phyloP scores from a whole-genome alignment of 2,329 filamentous ascomycete genomes.

The Chrysosporium queenslandicum region DNA sequence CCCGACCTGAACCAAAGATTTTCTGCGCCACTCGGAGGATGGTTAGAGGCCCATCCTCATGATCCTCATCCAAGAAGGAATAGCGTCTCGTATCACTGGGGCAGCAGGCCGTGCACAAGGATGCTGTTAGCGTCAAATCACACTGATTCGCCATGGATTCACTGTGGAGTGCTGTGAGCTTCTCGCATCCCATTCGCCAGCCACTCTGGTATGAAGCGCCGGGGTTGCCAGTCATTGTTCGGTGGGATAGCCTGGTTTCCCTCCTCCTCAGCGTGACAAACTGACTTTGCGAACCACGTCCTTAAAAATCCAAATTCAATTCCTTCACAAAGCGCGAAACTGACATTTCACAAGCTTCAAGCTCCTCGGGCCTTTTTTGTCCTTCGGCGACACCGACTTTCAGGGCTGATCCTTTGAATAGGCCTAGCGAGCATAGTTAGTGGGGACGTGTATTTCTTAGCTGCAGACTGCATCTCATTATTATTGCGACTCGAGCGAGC shows the following conservation, averaged over 20 bases:
- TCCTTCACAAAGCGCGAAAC: no score
- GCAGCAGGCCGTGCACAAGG: conserved; percentile 3
- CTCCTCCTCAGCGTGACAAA: background rate
- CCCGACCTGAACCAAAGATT: background rate
- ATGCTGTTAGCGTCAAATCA: background rate
- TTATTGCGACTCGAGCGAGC: background rate
- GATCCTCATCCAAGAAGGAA: background rate
- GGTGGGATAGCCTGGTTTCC: background rate
- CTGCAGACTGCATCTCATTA: background rate
- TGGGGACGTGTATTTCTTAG: background rate
- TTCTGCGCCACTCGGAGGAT: background rate
- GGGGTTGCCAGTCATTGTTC: background rate
- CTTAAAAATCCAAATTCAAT: no score
- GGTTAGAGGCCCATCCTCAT: background rate
- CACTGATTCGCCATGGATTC: background rate
- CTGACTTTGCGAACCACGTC: background rate
- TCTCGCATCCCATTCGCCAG: conserved; percentile 4
- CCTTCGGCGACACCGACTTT: background rate
- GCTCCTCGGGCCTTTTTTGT: background rate
- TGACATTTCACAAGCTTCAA: background rate
- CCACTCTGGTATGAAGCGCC: background rate
- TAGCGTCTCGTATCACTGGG: conserved; percentile 9
- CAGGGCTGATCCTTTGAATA: background rate
- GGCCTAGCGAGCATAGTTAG: background rate
- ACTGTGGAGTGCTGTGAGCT: background rate